Evolutionary conservation across 768 basidiomycete genomes (phyloP).

Genomic region (Strobilomyces echinocephalus): DNA sequence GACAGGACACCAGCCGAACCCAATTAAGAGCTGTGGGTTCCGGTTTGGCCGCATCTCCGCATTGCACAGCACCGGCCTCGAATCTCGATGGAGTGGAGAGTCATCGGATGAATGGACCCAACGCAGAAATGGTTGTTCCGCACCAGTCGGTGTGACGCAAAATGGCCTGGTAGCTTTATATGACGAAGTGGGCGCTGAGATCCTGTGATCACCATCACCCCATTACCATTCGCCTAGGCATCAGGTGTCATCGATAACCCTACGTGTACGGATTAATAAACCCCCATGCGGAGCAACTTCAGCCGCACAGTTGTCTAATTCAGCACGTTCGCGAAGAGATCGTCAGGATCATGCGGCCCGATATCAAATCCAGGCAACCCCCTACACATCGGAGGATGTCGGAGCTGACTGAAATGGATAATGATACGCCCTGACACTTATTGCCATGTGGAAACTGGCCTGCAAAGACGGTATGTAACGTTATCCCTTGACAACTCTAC

Average conservation of each 20-base stretch:
- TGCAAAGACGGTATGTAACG: constrained; percentile 6
- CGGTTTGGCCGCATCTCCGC: constrained; percentile 8
- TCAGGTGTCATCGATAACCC: constrained; percentile 22
- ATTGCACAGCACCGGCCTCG: constrained; percentile 10
- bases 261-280: constrained; percentile 22
- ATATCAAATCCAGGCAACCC: constrained; percentile 3
- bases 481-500: constrained; percentile 12
- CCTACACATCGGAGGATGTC: constrained; percentile 22
- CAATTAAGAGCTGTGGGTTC: constrained; percentile 10
- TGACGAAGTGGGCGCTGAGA: constrained; percentile 13
- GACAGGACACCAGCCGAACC: constrained; percentile 8
- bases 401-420: constrained; percentile 16
- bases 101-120: constrained; percentile 18
- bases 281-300: constrained; percentile 18
- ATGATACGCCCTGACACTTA: constrained; percentile 19
- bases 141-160: constrained; percentile 20
- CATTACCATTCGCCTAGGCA: constrained; percentile 11
- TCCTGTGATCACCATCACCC: constrained; percentile 10
- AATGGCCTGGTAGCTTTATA: constrained; percentile 6
- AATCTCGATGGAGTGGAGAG: constrained; percentile 18
- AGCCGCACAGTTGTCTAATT: constrained; percentile 17
- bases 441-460: constrained; percentile 18
- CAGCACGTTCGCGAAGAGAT: constrained; percentile 28
- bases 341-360: constrained; percentile 30
- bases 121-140: constrained; percentile 18